These are phyloP conservation scores for Penicillium sp. DNA, from an alignment of 2,329 filamentous ascomycete species.

Conservation along the genomic window DNA sequence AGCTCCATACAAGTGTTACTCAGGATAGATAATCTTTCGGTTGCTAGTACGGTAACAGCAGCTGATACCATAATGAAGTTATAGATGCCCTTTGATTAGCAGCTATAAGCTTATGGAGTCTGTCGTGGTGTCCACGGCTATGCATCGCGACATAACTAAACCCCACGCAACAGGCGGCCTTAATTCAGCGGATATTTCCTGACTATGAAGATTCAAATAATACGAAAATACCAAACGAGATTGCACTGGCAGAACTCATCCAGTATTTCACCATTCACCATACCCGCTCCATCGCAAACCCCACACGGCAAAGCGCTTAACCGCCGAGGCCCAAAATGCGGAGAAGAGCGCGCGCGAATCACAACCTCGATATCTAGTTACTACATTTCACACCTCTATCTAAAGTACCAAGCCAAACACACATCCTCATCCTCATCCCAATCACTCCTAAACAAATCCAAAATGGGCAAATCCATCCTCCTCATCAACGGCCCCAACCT, in stretches of 20 bases:
- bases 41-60: too few relatives aligned
- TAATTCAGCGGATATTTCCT: not conserved
- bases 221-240: not conserved
- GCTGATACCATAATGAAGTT: too few relatives aligned
- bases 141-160: not conserved
- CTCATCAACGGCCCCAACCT: slow-evolving; percentile 80
- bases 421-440: not conserved
- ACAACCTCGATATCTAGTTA: not conserved
- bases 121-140: too few relatives aligned
- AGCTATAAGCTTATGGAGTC: too few relatives aligned
- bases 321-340: slow-evolving; percentile 15
- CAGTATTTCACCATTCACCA: not conserved
- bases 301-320: slow-evolving; percentile 22
- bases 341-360: slow-evolving; percentile 6
- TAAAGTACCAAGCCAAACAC: not conserved
- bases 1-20: too few relatives aligned
- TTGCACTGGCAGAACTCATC: not conserved
- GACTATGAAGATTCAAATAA: not conserved
- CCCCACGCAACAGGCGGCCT: not conserved
- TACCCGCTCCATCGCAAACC: not conserved
- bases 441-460: not conserved
- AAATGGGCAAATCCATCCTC: slow-evolving; percentile 51
- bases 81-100: too few relatives aligned
- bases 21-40: too few relatives aligned
- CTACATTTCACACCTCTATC: not conserved